Base-by-base conservation (phyloP, 441 rosid genomes). In the Omphalea diandra region DNA sequence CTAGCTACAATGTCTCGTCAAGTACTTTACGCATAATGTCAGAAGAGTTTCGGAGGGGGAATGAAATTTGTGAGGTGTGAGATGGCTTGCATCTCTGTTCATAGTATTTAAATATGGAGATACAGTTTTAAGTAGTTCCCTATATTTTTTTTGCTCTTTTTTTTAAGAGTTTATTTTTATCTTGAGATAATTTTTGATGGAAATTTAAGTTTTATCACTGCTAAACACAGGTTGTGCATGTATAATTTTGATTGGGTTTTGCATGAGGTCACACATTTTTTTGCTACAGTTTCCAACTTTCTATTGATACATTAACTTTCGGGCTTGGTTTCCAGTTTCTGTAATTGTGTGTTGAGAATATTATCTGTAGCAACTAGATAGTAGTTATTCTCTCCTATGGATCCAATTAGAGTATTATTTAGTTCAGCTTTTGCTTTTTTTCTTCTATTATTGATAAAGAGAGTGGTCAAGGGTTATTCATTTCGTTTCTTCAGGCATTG, bases 41-140 rank as follows among this genome's bases (percentile, higher is more conserved):
- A 9, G 94, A 86, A 74, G 99, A 94, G 79, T 94, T 94, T 82
- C 86, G 86, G 80, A 88, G 99, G 76, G 99, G 97, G 65, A 82
- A 81, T 80, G 96, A 92, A 31, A 83, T 94, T 67, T 90, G 99
- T 50, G 98, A 94, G 96, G 98, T 94, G 85, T 67, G 83, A 64
- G 38, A 47, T 66, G 18, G 58, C 29, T 69, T 75, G 31, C 38
- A 46, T 50, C 33, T 70, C 64, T 24, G 24, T 33, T 22, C 3
- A 22, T 4, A 58, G 18, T 54, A 27, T 0, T 3, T 40, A 1
- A 24, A 26, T 26, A 24, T 41, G 52, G 31, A 55, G 41, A 31
- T 54, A 11, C 43, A 55, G 27, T 27, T 17, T 36, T 17, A n/a
- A n/a, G n/a, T n/a, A n/a, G n/a, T n/a, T n/a, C n/a, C n/a, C n/a